Percentiles rank a stretch among this genome's conserved stretches.
phyloP scores from a whole-genome alignment of 352 stramenopile genomes.

The Phytophthora chlamydospora region DNA sequence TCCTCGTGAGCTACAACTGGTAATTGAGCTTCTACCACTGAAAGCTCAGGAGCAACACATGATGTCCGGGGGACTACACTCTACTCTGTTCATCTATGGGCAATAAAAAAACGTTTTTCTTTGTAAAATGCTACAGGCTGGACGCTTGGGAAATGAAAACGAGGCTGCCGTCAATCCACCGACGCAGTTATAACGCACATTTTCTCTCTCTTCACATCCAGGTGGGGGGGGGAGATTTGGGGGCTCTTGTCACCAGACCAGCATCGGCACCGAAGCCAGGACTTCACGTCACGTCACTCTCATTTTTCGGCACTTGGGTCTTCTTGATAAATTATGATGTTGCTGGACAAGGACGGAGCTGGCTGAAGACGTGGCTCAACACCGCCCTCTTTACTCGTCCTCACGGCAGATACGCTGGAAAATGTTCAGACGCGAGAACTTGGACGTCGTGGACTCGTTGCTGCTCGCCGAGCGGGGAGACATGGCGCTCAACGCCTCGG shows the following conservation, averaged over 20 bases:
- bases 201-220: conserved; percentile 44
- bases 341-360: conserved; percentile 23
- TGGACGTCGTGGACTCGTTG: conserved; percentile 43
- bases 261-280: conserved; percentile 10
- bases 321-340: conserved; percentile 59
- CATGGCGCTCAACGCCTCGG: conserved; percentile 40
- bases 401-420: conserved; percentile 87
- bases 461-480: conserved; percentile 43
- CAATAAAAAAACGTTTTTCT: conserved; percentile 43
- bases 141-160: conserved; percentile 29
- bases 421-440: conserved; percentile 78
- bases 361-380: conserved; percentile 16
- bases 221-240: conserved; percentile 9
- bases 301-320: conserved; percentile 37
- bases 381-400: conserved; percentile 41
- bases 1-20: neutral
- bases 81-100: conserved; percentile 23
- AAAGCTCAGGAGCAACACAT: conserved; percentile 10
- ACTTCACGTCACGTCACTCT: conserved; percentile 33
- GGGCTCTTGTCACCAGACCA: conserved; percentile 16
- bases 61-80: conserved; percentile 13
- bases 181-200: conserved; percentile 51
- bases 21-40: conserved; percentile 10
- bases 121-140: conserved; percentile 47
- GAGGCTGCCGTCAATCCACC: conserved; percentile 40